These are phyloP conservation scores for Pleurotus tuber-regium DNA, from an alignment of 768 basidiomycete species.

Conservation along the genomic window DNA sequence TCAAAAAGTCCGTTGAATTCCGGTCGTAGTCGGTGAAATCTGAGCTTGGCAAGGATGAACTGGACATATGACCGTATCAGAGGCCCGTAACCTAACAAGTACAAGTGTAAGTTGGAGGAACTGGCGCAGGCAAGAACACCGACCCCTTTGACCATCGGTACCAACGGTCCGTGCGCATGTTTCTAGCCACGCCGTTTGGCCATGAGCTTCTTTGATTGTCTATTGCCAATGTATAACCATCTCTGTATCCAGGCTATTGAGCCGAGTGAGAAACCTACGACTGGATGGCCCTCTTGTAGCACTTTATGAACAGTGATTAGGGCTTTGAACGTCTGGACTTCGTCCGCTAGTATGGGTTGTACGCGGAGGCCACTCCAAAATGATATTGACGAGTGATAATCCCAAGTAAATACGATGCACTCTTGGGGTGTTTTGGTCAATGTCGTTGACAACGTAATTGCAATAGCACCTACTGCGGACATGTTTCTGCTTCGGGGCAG, in stretches of 20 bases:
- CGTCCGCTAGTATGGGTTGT: constrained; percentile 95
- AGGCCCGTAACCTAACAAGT: constrained; percentile 74
- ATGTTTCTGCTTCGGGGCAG: constrained; percentile 98
- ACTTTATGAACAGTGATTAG: constrained; percentile 98
- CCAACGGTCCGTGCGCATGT: constrained; percentile 92
- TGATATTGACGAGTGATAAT: constrained; percentile 95
- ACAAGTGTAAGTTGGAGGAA: constrained; percentile 7
- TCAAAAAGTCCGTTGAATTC: constrained; percentile 99
- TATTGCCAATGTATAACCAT: constrained; percentile 29
- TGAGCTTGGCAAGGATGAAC: constrained; percentile 91
- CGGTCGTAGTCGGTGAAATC: constrained; percentile 92
- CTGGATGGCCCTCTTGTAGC: constrained; percentile 94
- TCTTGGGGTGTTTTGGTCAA: constrained; percentile 46
- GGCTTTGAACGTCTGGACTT: constrained; percentile 97
- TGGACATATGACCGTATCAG: constrained; percentile 96
- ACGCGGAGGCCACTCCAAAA: constrained; percentile 98
- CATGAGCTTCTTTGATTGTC: constrained; percentile 96
- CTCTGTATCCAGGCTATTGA: constrained; percentile 1
- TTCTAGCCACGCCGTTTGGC: constrained; percentile 97
- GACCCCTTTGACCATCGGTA: constrained; percentile 74
- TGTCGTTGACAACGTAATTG: constrained; percentile 1
- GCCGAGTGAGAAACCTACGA: constrained; percentile 44
- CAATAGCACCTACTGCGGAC: constrained; percentile 77
- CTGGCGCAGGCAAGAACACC: constrained; percentile 11
- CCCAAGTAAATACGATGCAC: constrained; percentile 99